Evolutionary conservation across 2,329 filamentous ascomycete genomes (phyloP).

Genomic region (Verticillium tricorpus): DNA sequence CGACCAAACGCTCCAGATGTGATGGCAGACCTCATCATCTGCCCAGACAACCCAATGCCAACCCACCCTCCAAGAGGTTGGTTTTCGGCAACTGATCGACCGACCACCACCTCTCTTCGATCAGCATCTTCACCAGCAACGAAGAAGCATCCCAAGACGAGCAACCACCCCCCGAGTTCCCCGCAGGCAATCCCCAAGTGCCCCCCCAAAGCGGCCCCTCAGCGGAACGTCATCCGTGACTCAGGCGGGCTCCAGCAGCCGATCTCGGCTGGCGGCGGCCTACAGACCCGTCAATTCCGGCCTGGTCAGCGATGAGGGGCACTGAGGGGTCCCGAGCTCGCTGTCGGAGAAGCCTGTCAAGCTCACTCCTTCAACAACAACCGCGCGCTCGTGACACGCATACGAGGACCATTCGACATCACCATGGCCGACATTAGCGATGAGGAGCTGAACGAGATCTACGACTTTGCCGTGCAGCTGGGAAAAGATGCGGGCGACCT

Average conservation of each 20-base stretch:
- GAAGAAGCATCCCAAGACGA: not conserved
- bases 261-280: slow-evolving; percentile 4
- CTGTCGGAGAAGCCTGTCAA: not conserved
- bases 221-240: not conserved
- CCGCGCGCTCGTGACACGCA: not conserved
- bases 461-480: slow-evolving; percentile 65
- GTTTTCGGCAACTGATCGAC: not conserved
- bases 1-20: not conserved
- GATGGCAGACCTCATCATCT: not conserved
- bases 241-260: not conserved
- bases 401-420: not conserved
- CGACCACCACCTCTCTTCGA: not conserved
- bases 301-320: not conserved
- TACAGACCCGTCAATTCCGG: not conserved
- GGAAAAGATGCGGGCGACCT: slow-evolving; percentile 66
- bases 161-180: not conserved
- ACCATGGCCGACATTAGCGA: slow-evolving; percentile 21
- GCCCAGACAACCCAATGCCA: not conserved
- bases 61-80: not conserved
- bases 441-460: slow-evolving; percentile 58
- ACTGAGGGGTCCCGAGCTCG: not conserved
- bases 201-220: not conserved
- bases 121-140: not conserved
- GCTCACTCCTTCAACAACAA: not conserved
- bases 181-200: not conserved